Evolutionary conservation across 2,329 filamentous ascomycete species (phyloP).

Genomic region (Fusarium protoensiforme): DNA sequence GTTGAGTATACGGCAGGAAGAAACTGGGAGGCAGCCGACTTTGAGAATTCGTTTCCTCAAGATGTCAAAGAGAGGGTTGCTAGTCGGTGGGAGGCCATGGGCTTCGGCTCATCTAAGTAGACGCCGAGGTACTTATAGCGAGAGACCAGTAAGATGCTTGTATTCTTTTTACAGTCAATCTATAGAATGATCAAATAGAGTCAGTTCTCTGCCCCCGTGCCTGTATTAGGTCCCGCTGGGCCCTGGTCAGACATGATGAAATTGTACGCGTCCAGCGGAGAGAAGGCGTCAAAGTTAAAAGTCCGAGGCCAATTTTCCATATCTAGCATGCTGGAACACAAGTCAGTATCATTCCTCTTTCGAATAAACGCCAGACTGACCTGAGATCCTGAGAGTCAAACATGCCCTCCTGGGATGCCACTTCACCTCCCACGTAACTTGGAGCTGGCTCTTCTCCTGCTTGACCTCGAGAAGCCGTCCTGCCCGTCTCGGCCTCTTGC

Average conservation of each 20-base stretch:
- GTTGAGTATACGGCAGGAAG: conserved; percentile 53
- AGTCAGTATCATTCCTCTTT: neutral
- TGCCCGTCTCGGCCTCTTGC: conserved; percentile 1
- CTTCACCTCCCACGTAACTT: neutral
- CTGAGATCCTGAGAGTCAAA: neutral
- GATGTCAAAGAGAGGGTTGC: conserved; percentile 52
- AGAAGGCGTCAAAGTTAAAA: conserved; percentile 26
- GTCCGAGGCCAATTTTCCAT: conserved; percentile 27
- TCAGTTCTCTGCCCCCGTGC: neutral
- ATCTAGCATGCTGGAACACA: neutral
- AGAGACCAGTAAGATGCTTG: neutral
- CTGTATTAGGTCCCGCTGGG: neutral
- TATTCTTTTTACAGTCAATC: neutral
- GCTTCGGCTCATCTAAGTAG: neutral
- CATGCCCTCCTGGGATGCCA: neutral
- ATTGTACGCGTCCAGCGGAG: conserved; percentile 29
- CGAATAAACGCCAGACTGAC: neutral
- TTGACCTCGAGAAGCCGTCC: neutral
- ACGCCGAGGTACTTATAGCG: neutral
- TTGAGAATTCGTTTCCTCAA: conserved; percentile 50
- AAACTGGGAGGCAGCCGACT: conserved; percentile 46
- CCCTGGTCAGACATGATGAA: conserved; percentile 29
- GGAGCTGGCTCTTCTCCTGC: neutral
- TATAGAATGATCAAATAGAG: neutral
- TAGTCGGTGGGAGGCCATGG: conserved; percentile 48